phyloP scores from a whole-genome alignment of 306 rosid genomes.

The Oemleria cerasiformis region DNA sequence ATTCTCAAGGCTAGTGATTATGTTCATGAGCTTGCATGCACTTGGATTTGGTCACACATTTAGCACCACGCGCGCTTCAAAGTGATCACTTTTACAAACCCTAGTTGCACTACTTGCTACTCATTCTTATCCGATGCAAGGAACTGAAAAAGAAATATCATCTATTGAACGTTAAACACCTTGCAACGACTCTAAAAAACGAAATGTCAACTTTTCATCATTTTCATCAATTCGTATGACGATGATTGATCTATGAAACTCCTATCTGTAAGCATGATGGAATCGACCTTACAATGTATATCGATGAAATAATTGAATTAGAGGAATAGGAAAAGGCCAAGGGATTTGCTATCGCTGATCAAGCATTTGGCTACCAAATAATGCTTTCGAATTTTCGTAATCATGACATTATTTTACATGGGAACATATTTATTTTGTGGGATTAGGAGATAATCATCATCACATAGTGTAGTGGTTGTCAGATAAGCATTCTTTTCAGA shows the following conservation, averaged over 20 bases:
- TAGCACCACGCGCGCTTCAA: constrained; percentile 9
- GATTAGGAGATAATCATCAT: constrained; percentile 18
- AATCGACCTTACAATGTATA: too few relatives aligned
- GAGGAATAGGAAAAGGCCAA: not conserved
- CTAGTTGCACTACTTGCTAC: not conserved
- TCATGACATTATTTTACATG: constrained; percentile 3
- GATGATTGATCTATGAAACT: too few relatives aligned
- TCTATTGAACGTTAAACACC: too few relatives aligned
- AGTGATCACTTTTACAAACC: not conserved
- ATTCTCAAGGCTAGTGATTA: not conserved
- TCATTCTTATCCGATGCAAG: not conserved
- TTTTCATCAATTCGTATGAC: too few relatives aligned
- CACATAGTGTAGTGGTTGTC: constrained; percentile 4
- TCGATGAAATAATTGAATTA: not conserved
- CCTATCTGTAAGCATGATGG: too few relatives aligned
- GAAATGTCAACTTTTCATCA: too few relatives aligned
- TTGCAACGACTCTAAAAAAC: too few relatives aligned
- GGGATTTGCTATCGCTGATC: constrained; percentile 3
- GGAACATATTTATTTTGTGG: not conserved
- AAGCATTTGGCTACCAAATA: not conserved
- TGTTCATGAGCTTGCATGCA: constrained; percentile 39
- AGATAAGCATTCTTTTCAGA: not conserved
- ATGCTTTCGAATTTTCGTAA: constrained; percentile 1
- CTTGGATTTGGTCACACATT: not conserved
- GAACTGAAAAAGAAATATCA: too few relatives aligned